phyloP scores from a whole-genome alignment of 306 rosid genomes.

The Astragalus membranaceus region DNA sequence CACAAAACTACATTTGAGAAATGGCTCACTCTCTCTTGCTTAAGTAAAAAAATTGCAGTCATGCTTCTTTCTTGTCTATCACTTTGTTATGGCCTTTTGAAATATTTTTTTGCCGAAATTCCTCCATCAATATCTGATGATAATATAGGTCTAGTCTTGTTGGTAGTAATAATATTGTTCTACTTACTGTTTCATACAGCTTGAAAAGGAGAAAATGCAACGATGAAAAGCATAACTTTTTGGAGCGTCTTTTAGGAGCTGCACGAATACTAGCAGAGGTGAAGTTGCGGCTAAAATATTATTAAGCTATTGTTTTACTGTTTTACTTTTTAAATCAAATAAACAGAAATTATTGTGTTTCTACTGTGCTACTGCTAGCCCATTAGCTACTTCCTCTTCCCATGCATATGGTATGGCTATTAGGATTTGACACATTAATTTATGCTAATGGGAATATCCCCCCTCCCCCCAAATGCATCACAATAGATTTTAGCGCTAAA shows the following conservation, averaged over 20 bases:
- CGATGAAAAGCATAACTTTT: slow-evolving; percentile 48
- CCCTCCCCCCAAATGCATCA: too few species aligned
- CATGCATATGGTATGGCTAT: too few species aligned
- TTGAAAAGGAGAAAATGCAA: slow-evolving; percentile 76
- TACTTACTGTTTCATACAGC: slow-evolving; percentile 33
- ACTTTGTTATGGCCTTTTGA: neutral
- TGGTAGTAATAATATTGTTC: neutral
- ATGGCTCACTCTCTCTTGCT: neutral
- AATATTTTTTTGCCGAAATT: neutral
- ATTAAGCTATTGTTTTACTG: neutral
- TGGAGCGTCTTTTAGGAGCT: slow-evolving; percentile 81
- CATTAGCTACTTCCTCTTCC: too few species aligned
- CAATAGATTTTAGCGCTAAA: too few species aligned
- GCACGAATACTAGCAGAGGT: slow-evolving; percentile 74
- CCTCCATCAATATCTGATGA: neutral
- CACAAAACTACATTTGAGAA: neutral
- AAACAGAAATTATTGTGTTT: neutral
- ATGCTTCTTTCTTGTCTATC: neutral
- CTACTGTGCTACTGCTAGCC: too few species aligned
- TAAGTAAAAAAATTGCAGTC: neutral
- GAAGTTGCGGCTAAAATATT: slow-evolving; percentile 15
- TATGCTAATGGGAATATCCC: too few species aligned
- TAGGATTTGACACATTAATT: too few species aligned
- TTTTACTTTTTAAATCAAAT: neutral
- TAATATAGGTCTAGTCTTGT: neutral